Conservation (phyloP, 1,139 yeast species). For the Blastobotrys indianensis region DNA sequence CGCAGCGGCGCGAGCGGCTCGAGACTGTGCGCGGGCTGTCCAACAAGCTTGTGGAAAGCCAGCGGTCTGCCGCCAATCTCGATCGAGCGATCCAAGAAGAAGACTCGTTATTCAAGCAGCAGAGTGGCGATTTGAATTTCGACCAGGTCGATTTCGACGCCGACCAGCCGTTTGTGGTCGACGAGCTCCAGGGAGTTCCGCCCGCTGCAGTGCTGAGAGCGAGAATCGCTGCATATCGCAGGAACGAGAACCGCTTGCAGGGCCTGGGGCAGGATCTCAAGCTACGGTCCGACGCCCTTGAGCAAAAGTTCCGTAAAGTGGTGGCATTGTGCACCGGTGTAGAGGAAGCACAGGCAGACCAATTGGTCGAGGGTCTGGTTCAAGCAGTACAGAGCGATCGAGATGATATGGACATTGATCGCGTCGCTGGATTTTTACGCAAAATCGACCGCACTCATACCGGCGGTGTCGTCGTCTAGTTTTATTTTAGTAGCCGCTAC, state of each 20-base stretch:
- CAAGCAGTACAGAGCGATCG: slow-evolving; percentile 88
- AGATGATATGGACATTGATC: slow-evolving; percentile 53
- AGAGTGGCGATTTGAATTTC: slow-evolving; percentile 31
- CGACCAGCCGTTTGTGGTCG: slow-evolving; percentile 74
- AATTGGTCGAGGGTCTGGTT: slow-evolving; percentile 72
- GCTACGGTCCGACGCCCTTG: slow-evolving; percentile 56
- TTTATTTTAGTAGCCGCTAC: neutral
- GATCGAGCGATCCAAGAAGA: slow-evolving; percentile 55
- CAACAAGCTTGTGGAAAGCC: slow-evolving; percentile 40
- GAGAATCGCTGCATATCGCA: slow-evolving; percentile 70
- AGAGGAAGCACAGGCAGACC: slow-evolving; percentile 71
- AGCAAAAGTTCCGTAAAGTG: slow-evolving; percentile 80
- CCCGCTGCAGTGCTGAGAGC: slow-evolving; percentile 63
- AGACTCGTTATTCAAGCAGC: slow-evolving; percentile 44
- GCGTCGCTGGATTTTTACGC: slow-evolving; percentile 45
- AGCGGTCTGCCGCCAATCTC: slow-evolving; percentile 48
- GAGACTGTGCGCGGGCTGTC: slow-evolving; percentile 41
- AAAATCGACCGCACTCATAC: slow-evolving; percentile 31
- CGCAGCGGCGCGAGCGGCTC: slow-evolving; percentile 41
- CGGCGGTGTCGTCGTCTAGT: slow-evolving; percentile 10
- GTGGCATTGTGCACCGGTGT: slow-evolving; percentile 89
- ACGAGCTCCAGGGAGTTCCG: slow-evolving; percentile 39
- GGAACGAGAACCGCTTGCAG: slow-evolving; percentile 50
- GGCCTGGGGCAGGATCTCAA: slow-evolving; percentile 46
- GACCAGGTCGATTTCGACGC: slow-evolving; percentile 60